Evolutionary conservation across 73 alveolate genomes (phyloP).

Genomic region (Urostyla sp.): DNA sequence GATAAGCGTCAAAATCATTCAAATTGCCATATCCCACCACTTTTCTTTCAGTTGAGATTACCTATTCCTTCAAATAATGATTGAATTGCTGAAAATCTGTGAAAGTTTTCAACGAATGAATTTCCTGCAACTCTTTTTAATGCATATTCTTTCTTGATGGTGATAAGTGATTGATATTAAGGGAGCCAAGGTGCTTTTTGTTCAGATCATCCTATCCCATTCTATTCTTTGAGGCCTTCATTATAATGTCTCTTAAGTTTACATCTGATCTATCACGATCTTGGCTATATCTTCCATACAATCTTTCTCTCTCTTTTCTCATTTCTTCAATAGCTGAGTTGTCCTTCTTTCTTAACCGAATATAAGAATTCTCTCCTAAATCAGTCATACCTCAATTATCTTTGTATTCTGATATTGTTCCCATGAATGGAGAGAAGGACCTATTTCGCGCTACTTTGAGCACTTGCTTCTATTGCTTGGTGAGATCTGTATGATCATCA

Average conservation of each 20-base stretch:
- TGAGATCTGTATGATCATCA: not conserved
- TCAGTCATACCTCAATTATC: not conserved
- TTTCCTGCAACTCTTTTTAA: slow-evolving; percentile 19
- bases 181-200: not conserved
- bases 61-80: not conserved
- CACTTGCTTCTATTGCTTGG: not conserved
- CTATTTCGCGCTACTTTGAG: not conserved
- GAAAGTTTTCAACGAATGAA: not conserved
- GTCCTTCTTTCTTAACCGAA: not conserved
- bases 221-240: slow-evolving; percentile 7
- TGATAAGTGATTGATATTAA: slow-evolving; percentile 12
- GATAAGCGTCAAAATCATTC: not conserved
- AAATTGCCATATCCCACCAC: not conserved
- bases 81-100: not conserved
- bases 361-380: not conserved
- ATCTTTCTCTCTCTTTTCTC: not conserved
- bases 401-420: not conserved
- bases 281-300: not conserved
- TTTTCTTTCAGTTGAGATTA: not conserved
- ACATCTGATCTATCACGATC: not conserved
- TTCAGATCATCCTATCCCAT: too few species aligned
- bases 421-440: not conserved
- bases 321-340: not conserved
- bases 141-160: slow-evolving; percentile 22
- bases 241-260: slow-evolving; percentile 3